Evolutionary conservation across 768 basidiomycete genomes (phyloP), one percentile per base, ranked within the genome.

Genomic region (Tylopilus rubrobrunneus): DNA sequence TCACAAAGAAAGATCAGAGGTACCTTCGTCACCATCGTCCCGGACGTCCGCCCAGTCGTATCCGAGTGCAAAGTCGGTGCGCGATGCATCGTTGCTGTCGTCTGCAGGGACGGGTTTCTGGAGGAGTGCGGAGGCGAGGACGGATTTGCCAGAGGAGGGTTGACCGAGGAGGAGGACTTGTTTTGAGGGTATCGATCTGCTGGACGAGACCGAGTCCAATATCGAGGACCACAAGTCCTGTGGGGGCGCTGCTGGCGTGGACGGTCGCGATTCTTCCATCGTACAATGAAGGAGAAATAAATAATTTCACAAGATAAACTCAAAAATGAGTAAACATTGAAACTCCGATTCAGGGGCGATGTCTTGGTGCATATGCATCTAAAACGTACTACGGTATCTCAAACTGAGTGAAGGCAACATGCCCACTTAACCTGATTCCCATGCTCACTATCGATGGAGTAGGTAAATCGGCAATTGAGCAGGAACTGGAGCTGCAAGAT

Each of bases 1-100:
- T 11, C 19, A 41, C 21, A 23, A 5, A 41, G 23, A 21, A 41
- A 23, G 31, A 0, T 31, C n/a, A 28, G 33, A 71, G 83, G 56
- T 55, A 87, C 95, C 95, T 83, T 97, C 94, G 64, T 97, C 95
- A 5, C 84, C 93, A 27, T 97, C 95, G 62, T 98, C 93, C 48
- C 85, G 77, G 27, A 97, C 82, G 64, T 97, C 90, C 4, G 90
- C 79, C 79, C 92, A 96, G 61, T 95, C 89, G 66, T 95, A 98
- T 37, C 94, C 93, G 59, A 98, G 68, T 0, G 92, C 91, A 71
- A 95, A 87, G 62, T 94, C 91, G 8, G 75, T 74, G 51, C 78
- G 77, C 44, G 80, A 76, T 55, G 83, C 81, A 57, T 83, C 82
- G 59, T 80, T 80, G 45, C 70, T 73, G 52, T 81, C 82, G 52